Base-by-base conservation (phyloP, 345 rosid species). In the Clarkia xantiana region DNA sequence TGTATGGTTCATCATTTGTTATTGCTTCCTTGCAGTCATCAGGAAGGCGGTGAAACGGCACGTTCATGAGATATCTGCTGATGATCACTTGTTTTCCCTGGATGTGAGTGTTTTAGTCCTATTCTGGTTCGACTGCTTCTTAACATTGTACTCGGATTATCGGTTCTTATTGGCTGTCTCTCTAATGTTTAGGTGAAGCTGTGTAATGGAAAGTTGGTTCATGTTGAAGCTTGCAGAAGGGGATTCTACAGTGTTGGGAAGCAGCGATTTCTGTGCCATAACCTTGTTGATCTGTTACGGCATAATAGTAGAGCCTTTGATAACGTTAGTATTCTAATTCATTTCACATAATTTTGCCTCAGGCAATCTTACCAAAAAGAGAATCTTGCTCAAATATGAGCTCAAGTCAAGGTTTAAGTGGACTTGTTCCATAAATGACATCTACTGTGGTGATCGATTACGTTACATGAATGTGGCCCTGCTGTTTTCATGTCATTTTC, bases 281-380 rank as follows among this genome's bases (percentile, higher is more conserved):
- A 80, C 58, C 86, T 91, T 47, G 94, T 91, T 59, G 96, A 91
- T 74, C 73, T 91, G 73, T 75, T 86, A 48, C 72, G 95, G 50
- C 98, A 86, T 63, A 78, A 81, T 34, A 81, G 94, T 61, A 75
- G 94, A 75, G 90, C 94, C 61, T 91, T 91, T 45, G 84, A 84
- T 49, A 81, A 81, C 66, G 96, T 86, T 54, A 59, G 76, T 64
- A 29, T 13, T 9, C 12, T 11, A 43, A 14, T 48, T 12, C 3
- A 22, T 11, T 1, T 18, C 10, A 18, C 50, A 19, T 11, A 44
- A 14, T 47, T n/a, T n/a, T n/a, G n/a, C n/a, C n/a, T n/a, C n/a
- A n/a, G n/a, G n/a, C n/a, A n/a, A n/a, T n/a, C n/a, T n/a, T n/a
- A n/a, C n/a, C n/a, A n/a, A n/a, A n/a, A n/a, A n/a, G n/a, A n/a